Conservation (phyloP, 2,329 filamentous ascomycete species). For the Venturia oleaginea region DNA sequence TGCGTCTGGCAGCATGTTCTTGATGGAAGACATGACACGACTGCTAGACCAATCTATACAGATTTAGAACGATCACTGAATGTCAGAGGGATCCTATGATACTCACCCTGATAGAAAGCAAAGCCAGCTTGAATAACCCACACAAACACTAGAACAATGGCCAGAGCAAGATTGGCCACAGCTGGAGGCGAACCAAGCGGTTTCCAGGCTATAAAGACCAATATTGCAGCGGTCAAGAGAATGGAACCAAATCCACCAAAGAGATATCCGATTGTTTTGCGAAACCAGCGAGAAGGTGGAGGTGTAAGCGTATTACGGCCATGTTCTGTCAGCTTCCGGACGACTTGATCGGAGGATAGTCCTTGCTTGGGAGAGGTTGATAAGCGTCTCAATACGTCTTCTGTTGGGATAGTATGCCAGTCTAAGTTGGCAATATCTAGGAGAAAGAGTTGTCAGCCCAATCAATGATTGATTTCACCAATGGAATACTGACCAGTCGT, state of each 20-base stretch:
- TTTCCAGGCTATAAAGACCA: conserved; percentile 70
- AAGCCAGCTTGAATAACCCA: conserved; percentile 49
- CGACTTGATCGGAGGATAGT: conserved; percentile 50
- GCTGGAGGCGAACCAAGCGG: conserved; percentile 66
- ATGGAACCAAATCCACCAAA: conserved; percentile 71
- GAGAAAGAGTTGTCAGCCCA: neutral
- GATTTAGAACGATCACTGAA: neutral
- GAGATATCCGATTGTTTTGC: conserved; percentile 57
- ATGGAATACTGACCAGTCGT: neutral
- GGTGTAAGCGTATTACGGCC: conserved; percentile 60
- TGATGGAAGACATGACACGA: conserved; percentile 70
- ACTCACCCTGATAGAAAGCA: conserved; percentile 44
- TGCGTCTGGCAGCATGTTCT: conserved; percentile 67
- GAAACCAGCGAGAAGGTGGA: conserved; percentile 51
- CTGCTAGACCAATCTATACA: conserved; percentile 70
- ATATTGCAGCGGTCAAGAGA: conserved; percentile 56
- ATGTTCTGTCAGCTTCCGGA: conserved; percentile 47
- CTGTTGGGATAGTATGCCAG: conserved; percentile 54
- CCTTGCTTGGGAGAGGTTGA: conserved; percentile 48
- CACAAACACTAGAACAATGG: conserved; percentile 62
- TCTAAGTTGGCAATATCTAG: conserved; percentile 45
- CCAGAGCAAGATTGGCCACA: conserved; percentile 60
- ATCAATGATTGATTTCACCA: conserved; percentile 15
- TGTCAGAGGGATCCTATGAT: neutral
- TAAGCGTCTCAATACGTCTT: conserved; percentile 52